A percentile compares a stretch with the other conserved stretches of the same genome.
Evolutionary conservation across 208 protist genomes (phyloP).

Genomic region (Endotrypanum monterogeii): DNA sequence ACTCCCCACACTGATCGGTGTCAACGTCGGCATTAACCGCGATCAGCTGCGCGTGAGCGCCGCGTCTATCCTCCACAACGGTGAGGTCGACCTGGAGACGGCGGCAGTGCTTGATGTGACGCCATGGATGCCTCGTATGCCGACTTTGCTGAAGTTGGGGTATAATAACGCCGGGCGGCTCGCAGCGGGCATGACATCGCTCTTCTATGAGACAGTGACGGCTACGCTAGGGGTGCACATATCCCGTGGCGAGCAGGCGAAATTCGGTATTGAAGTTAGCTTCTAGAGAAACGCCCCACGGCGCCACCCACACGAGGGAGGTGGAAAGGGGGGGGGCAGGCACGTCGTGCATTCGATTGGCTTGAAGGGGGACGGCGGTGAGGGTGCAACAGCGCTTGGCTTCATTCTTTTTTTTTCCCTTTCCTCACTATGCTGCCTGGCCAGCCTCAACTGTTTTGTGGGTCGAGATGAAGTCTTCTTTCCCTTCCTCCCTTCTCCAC

Average conservation of each 20-base stretch:
- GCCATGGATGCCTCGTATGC: conserved; percentile 50
- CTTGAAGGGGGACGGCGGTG: not conserved
- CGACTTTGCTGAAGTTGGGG: conserved; percentile 68
- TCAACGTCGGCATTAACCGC: conserved; percentile 46
- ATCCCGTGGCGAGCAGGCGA: conserved; percentile 41
- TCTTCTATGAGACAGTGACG: conserved; percentile 55
- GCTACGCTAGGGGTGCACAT: conserved; percentile 70
- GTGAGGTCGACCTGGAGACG: conserved; percentile 57
- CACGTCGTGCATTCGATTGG: not conserved
- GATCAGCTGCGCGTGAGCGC: conserved; percentile 68
- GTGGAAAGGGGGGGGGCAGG: not conserved
- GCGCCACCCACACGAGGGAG: no score
- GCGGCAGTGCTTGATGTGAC: conserved; percentile 62
- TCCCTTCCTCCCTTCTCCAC: not conserved
- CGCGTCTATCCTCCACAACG: conserved; percentile 75
- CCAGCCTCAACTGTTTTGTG: no score
- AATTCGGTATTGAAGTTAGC: conserved; percentile 74
- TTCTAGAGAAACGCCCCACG: conserved; percentile 29
- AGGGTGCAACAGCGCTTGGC: not conserved
- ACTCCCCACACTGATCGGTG: conserved; percentile 62
- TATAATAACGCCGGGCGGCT: conserved; percentile 68
- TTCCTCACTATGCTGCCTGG: not conserved
- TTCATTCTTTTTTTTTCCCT: not conserved
- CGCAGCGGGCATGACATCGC: conserved; percentile 60
- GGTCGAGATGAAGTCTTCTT: not conserved